Percentiles rank a stretch among this genome's conserved stretches.
phyloP scores from a whole-genome alignment of 331 rosid species.

The Erythrophleum ivorense region DNA sequence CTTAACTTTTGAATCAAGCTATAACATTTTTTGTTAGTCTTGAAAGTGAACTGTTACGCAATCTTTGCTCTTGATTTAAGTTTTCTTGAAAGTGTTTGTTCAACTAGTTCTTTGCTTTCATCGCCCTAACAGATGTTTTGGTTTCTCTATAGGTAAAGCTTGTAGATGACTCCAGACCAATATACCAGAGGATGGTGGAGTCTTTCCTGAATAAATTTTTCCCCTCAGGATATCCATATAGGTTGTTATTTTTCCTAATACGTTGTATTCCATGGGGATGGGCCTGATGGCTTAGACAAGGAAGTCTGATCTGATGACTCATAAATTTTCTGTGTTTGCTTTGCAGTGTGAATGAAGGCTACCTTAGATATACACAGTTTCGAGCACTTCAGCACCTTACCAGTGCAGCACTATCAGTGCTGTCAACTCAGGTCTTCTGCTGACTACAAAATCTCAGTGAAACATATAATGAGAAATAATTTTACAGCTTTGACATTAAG shows the following conservation, averaged over 20 bases:
- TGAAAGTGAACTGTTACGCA: background rate
- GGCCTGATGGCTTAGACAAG: conserved; percentile 6
- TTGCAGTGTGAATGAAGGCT: conserved; percentile 90
- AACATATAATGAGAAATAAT: conserved; percentile 9
- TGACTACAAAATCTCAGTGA: conserved; percentile 31
- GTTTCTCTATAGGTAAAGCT: conserved; percentile 51
- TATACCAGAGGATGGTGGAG: conserved; percentile 57
- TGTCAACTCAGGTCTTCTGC: conserved; percentile 78
- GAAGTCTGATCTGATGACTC: background rate
- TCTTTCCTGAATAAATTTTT: conserved; percentile 77
- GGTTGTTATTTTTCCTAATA: conserved; percentile 44
- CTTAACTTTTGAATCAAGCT: conserved; percentile 4
- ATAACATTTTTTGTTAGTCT: background rate
- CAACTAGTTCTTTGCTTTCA: conserved; percentile 1
- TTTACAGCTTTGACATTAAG: background rate
- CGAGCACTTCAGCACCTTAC: conserved; percentile 81
- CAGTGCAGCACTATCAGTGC: conserved; percentile 82
- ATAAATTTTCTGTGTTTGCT: conserved; percentile 17
- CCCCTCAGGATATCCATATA: conserved; percentile 90
- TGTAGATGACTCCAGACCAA: conserved; percentile 73
- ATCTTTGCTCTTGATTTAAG: conserved; percentile 24
- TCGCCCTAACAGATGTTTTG: conserved; percentile 9
- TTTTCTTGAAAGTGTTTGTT: conserved; percentile 13
- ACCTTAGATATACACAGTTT: conserved; percentile 84
- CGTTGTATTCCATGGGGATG: conserved; percentile 2